Conservation (phyloP, 257 asterid genomes). For the Primulina huaijiensis region DNA sequence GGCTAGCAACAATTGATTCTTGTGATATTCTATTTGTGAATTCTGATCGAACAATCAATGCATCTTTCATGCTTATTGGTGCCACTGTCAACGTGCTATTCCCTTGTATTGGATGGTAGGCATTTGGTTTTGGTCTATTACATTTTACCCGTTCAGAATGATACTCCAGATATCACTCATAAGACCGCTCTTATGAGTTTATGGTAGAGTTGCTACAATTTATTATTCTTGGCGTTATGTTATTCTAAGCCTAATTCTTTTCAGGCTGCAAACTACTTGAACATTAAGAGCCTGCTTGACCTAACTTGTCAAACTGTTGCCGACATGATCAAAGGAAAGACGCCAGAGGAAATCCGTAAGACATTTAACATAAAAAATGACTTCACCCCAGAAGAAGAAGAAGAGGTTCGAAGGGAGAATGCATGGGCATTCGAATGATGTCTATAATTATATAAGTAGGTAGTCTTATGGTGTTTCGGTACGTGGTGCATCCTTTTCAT, state of each 20-base stretch:
- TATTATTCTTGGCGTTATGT: not conserved
- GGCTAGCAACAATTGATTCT: not conserved
- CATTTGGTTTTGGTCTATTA: not conserved
- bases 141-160: not conserved
- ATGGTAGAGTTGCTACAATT: not conserved
- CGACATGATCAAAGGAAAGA: constrained; percentile 62
- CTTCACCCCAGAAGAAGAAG: constrained; percentile 58
- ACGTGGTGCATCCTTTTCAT: not conserved
- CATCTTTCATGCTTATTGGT: not conserved
- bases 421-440: constrained; percentile 43
- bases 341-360: constrained; percentile 64
- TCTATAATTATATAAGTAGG: not conserved
- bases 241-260: not conserved
- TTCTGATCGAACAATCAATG: not conserved
- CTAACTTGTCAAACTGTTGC: constrained; percentile 63
- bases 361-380: constrained; percentile 58
- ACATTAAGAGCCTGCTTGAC: constrained; percentile 29
- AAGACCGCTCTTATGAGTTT: not conserved
- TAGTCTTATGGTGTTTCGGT: not conserved
- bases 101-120: not conserved
- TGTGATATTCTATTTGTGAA: not conserved
- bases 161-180: not conserved
- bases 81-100: not conserved
- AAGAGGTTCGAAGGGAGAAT: constrained; percentile 65
- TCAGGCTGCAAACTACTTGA: constrained; percentile 59